Evolutionary conservation across 1,139 yeast species (phyloP).

Genomic region (Chernovozyma sophiae-reginae): DNA sequence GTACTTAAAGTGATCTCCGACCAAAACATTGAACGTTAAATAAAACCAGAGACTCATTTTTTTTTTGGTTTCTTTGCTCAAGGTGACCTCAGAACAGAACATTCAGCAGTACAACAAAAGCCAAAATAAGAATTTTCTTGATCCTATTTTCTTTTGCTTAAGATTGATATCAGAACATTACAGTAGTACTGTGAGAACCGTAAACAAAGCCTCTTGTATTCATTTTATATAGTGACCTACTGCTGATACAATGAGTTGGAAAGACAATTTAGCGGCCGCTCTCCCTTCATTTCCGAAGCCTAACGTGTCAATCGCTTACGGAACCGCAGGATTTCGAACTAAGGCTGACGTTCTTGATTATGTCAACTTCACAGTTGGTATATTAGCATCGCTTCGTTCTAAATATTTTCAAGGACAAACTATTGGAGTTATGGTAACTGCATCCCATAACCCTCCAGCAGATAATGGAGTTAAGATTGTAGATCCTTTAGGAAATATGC

Average conservation of each 20-base stretch:
- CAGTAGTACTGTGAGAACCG: too few relatives aligned
- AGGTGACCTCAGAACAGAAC: too few relatives aligned
- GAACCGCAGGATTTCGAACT: slow-evolving; percentile 96
- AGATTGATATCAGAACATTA: too few relatives aligned
- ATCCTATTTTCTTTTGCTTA: too few relatives aligned
- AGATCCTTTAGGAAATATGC: slow-evolving; percentile 93
- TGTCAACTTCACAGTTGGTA: slow-evolving; percentile 80
- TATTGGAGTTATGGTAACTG: slow-evolving; percentile 92
- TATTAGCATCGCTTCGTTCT: slow-evolving; percentile 79
- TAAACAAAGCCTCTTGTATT: too few relatives aligned
- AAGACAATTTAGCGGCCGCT: slow-evolving; percentile 1
- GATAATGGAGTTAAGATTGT: slow-evolving; percentile 97
- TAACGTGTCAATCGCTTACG: slow-evolving; percentile 56
- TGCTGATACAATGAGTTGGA: slow-evolving; percentile 8
- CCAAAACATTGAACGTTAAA: too few relatives aligned
- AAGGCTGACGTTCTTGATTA: slow-evolving; percentile 69
- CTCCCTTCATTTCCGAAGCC: slow-evolving; percentile 39
- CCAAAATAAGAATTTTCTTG: too few relatives aligned
- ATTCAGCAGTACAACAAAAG: too few relatives aligned
- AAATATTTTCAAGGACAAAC: slow-evolving; percentile 62
- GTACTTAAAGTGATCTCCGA: too few relatives aligned
- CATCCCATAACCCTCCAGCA: slow-evolving; percentile 91
- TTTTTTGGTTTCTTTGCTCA: too few relatives aligned
- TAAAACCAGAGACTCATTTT: too few relatives aligned
- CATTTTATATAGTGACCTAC: too few relatives aligned